A percentile compares a stretch with the other conserved stretches of the same genome.
These are phyloP conservation scores for Vitis amurensis DNA, from an alignment of 164 flowering plant species.

Conservation along the genomic window DNA sequence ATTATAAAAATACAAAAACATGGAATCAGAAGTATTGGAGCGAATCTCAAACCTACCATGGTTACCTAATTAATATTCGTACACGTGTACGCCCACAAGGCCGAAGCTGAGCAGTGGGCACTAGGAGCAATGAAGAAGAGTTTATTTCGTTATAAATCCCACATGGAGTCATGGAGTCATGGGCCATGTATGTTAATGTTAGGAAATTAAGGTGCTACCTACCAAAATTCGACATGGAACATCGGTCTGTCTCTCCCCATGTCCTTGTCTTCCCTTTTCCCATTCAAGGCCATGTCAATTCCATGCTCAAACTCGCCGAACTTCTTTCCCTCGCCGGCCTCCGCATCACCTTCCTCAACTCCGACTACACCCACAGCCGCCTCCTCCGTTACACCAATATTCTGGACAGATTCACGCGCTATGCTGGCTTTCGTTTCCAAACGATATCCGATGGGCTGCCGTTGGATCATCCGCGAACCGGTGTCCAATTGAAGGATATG, in stretches of 20 bases:
- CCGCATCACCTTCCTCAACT: constrained; percentile 22
- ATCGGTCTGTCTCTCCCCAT: neutral
- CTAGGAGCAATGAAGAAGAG: too few species aligned
- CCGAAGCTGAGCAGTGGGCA: too few species aligned
- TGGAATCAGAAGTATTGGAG: too few species aligned
- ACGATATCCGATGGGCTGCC: constrained; percentile 28
- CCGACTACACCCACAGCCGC: constrained; percentile 18
- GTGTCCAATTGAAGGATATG: neutral
- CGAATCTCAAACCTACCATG: too few species aligned
- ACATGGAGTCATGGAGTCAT: too few species aligned
- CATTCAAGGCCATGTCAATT: neutral
- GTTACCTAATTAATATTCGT: too few species aligned
- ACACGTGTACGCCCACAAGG: too few species aligned
- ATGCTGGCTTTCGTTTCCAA: constrained; percentile 16
- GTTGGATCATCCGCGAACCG: constrained; percentile 12
- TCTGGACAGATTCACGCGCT: constrained; percentile 1
- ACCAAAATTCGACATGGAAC: neutral
- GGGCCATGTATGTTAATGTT: too few species aligned
- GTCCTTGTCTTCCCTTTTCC: constrained; percentile 19
- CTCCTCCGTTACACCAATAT: constrained; percentile 15
- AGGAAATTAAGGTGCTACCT: too few species aligned
- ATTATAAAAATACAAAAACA: too few species aligned
- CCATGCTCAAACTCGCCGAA: constrained; percentile 26
- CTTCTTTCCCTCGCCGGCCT: constrained; percentile 15
- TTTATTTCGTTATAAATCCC: too few species aligned